These are phyloP conservation scores for Keithomyces neogunnii DNA, from an alignment of 2,329 filamentous ascomycete species.

Conservation along the genomic window DNA sequence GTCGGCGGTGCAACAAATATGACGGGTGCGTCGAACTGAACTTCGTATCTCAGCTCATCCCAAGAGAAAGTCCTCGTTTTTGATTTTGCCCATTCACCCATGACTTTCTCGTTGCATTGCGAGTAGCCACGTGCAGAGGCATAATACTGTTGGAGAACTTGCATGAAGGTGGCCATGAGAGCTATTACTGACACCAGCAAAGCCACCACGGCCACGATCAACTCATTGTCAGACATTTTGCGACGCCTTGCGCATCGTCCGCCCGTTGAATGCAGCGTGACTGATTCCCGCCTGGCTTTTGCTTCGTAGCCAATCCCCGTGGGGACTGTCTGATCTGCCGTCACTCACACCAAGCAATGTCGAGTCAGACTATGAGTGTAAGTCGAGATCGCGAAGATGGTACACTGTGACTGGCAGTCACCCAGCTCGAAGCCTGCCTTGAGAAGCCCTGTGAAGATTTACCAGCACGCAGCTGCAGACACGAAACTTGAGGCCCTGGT, in stretches of 20 bases:
- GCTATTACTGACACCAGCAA: constrained; percentile 40
- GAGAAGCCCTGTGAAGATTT: no score
- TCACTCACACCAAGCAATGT: no score
- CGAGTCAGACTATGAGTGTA: no score
- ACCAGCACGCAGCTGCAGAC: no score
- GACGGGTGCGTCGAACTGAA: constrained; percentile 40
- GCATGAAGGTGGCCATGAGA: constrained; percentile 34
- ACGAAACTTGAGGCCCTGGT: no score
- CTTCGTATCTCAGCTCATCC: constrained; percentile 40
- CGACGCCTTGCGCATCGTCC: not conserved
- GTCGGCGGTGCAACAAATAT: constrained; percentile 38
- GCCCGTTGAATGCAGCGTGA: not conserved
- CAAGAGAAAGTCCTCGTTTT: constrained; percentile 31
- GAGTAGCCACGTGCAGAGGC: constrained; percentile 41
- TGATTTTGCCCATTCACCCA: constrained; percentile 35
- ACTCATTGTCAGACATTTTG: constrained; percentile 16
- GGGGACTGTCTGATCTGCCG: no score
- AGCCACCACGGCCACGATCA: constrained; percentile 33
- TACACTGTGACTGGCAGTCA: no score
- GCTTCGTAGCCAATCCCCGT: no score
- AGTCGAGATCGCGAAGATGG: no score
- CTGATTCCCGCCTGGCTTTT: not conserved
- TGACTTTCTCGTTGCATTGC: constrained; percentile 38
- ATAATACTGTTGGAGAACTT: constrained; percentile 42
- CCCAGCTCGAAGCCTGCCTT: no score